A percentile compares a stretch with the other conserved stretches of the same genome.
These are phyloP conservation scores for Nicotiana knightiana DNA, from an alignment of 257 asterid genomes.

Conservation along the genomic window DNA sequence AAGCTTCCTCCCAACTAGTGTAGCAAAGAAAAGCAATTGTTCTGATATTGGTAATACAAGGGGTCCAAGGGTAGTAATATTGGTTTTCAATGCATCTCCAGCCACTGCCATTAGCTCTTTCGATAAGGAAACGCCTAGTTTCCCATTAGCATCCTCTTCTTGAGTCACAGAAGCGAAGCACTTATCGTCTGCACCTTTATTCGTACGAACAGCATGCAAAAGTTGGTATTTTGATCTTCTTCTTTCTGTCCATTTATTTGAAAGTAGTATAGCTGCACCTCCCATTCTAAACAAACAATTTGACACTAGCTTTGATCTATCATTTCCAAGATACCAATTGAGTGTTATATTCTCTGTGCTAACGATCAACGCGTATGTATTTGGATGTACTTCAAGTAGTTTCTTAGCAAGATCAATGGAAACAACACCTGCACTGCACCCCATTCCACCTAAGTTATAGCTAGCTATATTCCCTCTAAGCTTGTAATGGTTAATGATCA, in stretches of 20 bases:
- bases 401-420: conserved; percentile 37
- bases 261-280: conserved; percentile 34
- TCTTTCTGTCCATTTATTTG: conserved; percentile 25
- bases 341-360: conserved; percentile 37
- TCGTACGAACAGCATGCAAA: conserved; percentile 27
- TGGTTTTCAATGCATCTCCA: conserved; percentile 37
- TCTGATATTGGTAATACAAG: conserved; percentile 35
- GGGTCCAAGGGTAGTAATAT: conserved; percentile 38
- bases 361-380: conserved; percentile 32
- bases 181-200: conserved; percentile 36
- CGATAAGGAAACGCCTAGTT: conserved; percentile 31
- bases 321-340: conserved; percentile 41
- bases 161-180: conserved; percentile 35
- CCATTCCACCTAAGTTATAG: conserved; percentile 39
- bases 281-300: conserved; percentile 44
- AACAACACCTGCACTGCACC: conserved; percentile 37
- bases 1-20: conserved; percentile 26
- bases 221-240: conserved; percentile 33
- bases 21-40: conserved; percentile 33
- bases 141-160: conserved; percentile 31
- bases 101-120: conserved; percentile 45
- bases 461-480: conserved; percentile 34
- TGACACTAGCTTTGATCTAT: conserved; percentile 31
- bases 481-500: conserved; percentile 36
- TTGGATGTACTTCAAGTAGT: conserved; percentile 32